Base-by-base conservation (phyloP, 2,329 filamentous ascomycete species). In the Claviceps sp. region DNA sequence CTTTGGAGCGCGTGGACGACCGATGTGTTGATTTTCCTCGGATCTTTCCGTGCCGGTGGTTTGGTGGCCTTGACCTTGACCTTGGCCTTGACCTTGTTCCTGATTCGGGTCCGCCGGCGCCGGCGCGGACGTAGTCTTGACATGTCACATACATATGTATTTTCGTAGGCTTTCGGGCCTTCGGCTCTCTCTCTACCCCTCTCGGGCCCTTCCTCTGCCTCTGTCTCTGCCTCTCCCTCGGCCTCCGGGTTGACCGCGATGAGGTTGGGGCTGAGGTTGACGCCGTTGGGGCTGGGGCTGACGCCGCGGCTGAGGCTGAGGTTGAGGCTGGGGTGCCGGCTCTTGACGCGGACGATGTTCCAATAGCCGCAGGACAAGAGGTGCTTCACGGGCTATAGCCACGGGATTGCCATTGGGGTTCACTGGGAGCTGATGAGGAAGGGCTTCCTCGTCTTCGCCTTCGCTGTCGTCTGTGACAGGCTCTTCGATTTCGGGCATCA, bases 341-440 rank as follows among this genome's bases (percentile, higher is more conserved):
- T 58, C 62, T 26, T 58, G 60, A 50, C 56, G 63, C 38, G 59
- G 62, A 50, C 65, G 65, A 48, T 67, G 65, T 40, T 70, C 69
- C 41, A 73, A 71, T 30, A 81, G 74, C 34, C 77, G 71, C 34
- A 81, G 71, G 13, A 81, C 76, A 11, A 80, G 70, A 4, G 77
- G 77, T 1, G 74, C 77, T 59, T 81, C 77, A 2, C 73, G 73
- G 43, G 74, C 77, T n/a, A 80, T 70, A 18, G 62, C 69, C 47
- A 73, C 68, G 49, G 63, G 63, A 48, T 59, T 61, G n/a, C 53
- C 62, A 20, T 58, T 56, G 22, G 50, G 61, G 22, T 59, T 57
- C 20, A 51, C 62, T 53, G 60, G 57, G 45, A 58, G 61, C 42
- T 58, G 61, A 45, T 56, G 59, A 38, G 55, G 59, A 42, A 56